Conservation (phyloP, 2,329 filamentous ascomycete species). For the Penicillium sp. region DNA sequence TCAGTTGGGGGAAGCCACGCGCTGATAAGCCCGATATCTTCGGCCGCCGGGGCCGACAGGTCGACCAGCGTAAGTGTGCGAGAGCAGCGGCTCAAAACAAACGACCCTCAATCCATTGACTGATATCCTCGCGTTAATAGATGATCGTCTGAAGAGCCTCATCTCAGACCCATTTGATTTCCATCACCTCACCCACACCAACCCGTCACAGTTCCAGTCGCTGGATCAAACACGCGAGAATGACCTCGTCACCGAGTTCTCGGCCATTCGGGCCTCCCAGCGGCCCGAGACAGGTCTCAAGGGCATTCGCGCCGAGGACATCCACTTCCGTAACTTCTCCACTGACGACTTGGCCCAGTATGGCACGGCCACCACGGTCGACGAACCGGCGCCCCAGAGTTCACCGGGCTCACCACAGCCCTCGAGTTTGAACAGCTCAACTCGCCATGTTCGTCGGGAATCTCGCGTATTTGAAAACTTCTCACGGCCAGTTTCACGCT, state of each 20-base stretch:
- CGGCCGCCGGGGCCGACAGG: constrained; percentile 34
- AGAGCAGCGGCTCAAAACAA: background rate
- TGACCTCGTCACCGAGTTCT: constrained; percentile 54
- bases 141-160: constrained; percentile 45
- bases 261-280: constrained; percentile 53
- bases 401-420: constrained; percentile 33
- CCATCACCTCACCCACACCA: constrained; percentile 61
- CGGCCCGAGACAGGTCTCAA: constrained; percentile 49
- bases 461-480: constrained; percentile 53
- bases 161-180: constrained; percentile 65
- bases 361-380: constrained; percentile 23
- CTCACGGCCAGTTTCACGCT: constrained; percentile 50
- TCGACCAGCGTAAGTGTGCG: constrained; percentile 36
- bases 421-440: constrained; percentile 26
- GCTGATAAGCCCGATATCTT: constrained; percentile 35
- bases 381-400: constrained; percentile 26
- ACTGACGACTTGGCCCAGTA: constrained; percentile 29
- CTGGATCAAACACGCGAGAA: constrained; percentile 52
- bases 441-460: constrained; percentile 26
- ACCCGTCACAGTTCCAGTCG: constrained; percentile 53
- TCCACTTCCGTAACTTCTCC: constrained; percentile 41
- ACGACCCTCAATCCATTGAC: background rate
- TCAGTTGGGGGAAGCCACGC: constrained; percentile 31
- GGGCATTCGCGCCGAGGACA: constrained; percentile 52
- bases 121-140: constrained; percentile 23